phyloP scores from a whole-genome alignment of 208 protist genomes.

The Acanthamoeba castellanii region DNA sequence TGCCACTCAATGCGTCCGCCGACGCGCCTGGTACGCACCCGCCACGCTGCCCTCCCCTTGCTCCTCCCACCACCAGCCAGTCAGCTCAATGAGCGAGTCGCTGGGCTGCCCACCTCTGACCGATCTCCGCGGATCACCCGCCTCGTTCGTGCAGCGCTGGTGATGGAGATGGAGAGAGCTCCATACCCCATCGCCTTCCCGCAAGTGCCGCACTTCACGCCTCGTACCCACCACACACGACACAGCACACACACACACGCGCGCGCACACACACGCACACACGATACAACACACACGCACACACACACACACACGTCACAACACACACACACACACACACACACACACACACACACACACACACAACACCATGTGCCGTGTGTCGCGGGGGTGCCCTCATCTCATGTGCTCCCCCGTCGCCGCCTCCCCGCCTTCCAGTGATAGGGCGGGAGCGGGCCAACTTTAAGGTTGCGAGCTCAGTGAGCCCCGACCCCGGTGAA shows the following conservation, averaged over 20 bases:
- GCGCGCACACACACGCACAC: too few relatives aligned
- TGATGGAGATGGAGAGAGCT: neutral
- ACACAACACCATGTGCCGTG: neutral
- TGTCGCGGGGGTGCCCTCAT: too few relatives aligned
- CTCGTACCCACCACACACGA: neutral
- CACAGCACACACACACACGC: too few relatives aligned
- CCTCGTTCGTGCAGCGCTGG: neutral
- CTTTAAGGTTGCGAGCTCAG: neutral
- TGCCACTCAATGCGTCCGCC: neutral
- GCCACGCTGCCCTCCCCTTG: neutral
- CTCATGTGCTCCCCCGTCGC: too few relatives aligned
- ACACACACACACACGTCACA: too few relatives aligned
- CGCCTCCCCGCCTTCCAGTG: neutral
- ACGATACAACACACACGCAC: too few relatives aligned
- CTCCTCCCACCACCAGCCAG: too few relatives aligned
- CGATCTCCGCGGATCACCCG: too few relatives aligned
- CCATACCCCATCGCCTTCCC: conserved; percentile 17
- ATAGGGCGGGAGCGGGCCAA: neutral
- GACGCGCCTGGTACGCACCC: neutral
- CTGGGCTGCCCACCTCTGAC: neutral
- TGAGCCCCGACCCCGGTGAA: neutral
- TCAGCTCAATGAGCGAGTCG: neutral
- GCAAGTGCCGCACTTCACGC: neutral
- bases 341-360: neutral
- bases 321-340: neutral